Percentiles rank a stretch among this genome's conserved stretches.
phyloP scores from a whole-genome alignment of 108 stramenopile genomes.

The Cylindrotheca closterium region DNA sequence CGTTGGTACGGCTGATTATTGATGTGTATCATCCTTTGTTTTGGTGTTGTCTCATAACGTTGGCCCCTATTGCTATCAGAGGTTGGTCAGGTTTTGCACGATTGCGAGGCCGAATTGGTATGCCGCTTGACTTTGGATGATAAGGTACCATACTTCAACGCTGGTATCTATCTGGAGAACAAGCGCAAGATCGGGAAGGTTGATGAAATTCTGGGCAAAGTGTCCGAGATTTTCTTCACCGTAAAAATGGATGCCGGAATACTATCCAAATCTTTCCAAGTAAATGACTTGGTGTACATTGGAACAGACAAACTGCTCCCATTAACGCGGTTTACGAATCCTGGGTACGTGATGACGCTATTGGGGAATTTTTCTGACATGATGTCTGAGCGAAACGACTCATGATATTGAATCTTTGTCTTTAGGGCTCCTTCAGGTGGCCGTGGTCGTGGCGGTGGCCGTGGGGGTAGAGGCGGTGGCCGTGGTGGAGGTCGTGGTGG shows the following conservation, averaged over 20 bases:
- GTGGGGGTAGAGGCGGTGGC: conserved; percentile 53
- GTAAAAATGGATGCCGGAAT: conserved; percentile 96
- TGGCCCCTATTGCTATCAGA: conserved; percentile 32
- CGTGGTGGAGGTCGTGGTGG: conserved; percentile 46
- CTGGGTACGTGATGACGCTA: conserved; percentile 11
- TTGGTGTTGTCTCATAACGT: background rate
- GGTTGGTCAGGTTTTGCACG: conserved; percentile 73
- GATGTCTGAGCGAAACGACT: no score
- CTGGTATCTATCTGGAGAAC: conserved; percentile 97
- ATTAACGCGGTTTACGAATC: conserved; percentile 89
- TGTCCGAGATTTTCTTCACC: conserved; percentile 92
- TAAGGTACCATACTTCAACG: conserved; percentile 98
- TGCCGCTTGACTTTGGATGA: conserved; percentile 71
- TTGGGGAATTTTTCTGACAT: conserved; percentile 8
- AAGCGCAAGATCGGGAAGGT: conserved; percentile 97
- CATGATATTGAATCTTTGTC: no score
- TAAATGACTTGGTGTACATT: conserved; percentile 88
- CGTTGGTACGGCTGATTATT: conserved; percentile 49
- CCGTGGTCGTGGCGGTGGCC: conserved; percentile 50
- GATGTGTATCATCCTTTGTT: background rate
- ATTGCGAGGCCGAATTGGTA: conserved; percentile 84
- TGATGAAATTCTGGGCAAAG: conserved; percentile 96
- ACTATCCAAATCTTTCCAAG: conserved; percentile 85
- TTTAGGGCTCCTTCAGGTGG: no score
- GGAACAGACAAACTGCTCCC: conserved; percentile 94